A percentile compares a stretch with the other conserved stretches of the same genome.
Conservation (phyloP, 78 protist species). For the Tieghemostelium lacteum region DNA sequence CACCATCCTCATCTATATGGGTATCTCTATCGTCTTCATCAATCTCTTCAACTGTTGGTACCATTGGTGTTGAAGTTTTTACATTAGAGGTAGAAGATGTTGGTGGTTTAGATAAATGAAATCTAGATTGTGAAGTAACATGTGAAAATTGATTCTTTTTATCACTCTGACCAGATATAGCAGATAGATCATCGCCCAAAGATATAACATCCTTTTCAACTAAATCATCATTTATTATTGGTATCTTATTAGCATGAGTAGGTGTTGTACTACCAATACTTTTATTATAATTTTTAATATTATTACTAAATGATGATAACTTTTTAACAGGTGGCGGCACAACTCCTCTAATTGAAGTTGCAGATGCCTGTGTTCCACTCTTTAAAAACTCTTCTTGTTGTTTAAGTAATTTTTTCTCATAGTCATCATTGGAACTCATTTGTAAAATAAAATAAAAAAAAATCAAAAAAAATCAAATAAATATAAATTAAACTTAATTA, state of each 20-base stretch:
- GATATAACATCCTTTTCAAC: constrained; percentile 55
- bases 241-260: constrained; percentile 25
- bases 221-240: constrained; percentile 41
- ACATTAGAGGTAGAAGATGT: not conserved
- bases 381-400: constrained; percentile 62
- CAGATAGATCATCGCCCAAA: not conserved
- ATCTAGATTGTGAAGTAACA: constrained; percentile 13
- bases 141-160: not conserved
- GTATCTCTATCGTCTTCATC: not conserved
- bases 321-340: constrained; percentile 44
- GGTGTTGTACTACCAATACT: not conserved
- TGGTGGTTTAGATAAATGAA: constrained; percentile 3
- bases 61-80: not conserved
- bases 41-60: constrained; percentile 1
- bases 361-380: constrained; percentile 50
- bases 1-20: not conserved
- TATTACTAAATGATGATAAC: not conserved
- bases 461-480: too few relatives aligned
- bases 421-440: not conserved
- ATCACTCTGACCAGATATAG: not conserved
- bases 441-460: too few relatives aligned
- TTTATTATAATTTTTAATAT: too few relatives aligned
- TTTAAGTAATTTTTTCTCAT: constrained; percentile 36
- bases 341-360: not conserved
- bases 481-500: too few relatives aligned